Evolutionary conservation across 176 grass and related monocot species (phyloP).

Genomic region (Tillandsia fasciculata): DNA sequence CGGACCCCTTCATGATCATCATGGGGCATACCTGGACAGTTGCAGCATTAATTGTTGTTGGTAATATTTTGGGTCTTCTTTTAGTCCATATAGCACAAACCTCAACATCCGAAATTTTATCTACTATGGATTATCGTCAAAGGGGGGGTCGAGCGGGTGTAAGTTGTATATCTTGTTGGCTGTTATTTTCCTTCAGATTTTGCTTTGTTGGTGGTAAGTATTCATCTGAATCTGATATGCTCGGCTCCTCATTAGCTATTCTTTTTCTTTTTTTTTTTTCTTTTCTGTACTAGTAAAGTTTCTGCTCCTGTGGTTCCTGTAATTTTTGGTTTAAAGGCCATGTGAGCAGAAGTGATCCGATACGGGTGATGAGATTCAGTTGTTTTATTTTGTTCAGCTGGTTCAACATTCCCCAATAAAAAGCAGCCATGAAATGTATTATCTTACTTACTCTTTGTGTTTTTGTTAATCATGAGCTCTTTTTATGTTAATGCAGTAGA

Average conservation of each 20-base stretch:
- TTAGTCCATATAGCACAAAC: neutral
- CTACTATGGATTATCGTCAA: neutral
- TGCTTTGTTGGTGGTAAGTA: slow-evolving; percentile 39
- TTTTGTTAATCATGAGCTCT: neutral
- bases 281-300: neutral
- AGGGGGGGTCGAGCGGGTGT: neutral
- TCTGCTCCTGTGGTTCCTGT: slow-evolving; percentile 97
- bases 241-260: slow-evolving; percentile 37
- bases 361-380: slow-evolving; percentile 39
- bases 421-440: slow-evolving; percentile 14
- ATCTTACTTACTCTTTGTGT: neutral
- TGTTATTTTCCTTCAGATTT: slow-evolving; percentile 31
- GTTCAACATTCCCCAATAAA: slow-evolving; percentile 28
- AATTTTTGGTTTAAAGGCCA: slow-evolving; percentile 97
- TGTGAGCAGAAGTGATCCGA: slow-evolving; percentile 39
- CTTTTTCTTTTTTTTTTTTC: slow-evolving; percentile 34
- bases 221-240: slow-evolving; percentile 43
- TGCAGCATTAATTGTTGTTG: slow-evolving; percentile 27
- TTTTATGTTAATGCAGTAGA: neutral
- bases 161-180: slow-evolving; percentile 24
- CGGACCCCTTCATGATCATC: slow-evolving; percentile 55
- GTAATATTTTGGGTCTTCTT: slow-evolving; percentile 16
- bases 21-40: slow-evolving; percentile 47
- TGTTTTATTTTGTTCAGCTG: slow-evolving; percentile 23
- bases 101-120: neutral